Evolutionary conservation across 495 filamentous ascomycete genomes (phyloP), one percentile per base, ranked within the genome.

Genomic region (Ramalina peruviana): DNA sequence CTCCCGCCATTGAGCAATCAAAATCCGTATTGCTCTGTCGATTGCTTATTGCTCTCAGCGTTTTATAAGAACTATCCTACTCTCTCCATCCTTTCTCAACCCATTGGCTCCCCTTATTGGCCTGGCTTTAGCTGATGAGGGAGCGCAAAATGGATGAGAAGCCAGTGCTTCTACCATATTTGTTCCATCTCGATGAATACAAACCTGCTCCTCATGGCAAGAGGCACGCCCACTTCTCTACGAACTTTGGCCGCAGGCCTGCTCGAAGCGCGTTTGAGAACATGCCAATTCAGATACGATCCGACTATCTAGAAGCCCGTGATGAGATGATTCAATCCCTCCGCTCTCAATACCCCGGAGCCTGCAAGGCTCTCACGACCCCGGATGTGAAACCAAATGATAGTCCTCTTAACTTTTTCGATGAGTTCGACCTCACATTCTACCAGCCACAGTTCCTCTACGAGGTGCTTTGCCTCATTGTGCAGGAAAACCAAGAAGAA

Each of bases 391-490:
- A 23, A 5, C 23, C 48, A 23, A 3, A 15, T 0, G 58, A 72
- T 19, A 47, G 80, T 13, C 68, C 72, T 51, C 25, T 17, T 1
- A 43, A 67, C n/a, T 78, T 72, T 45, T 80, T 72, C 49, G 76
- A 80, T 53, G 55, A 60, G 3, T 49, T 62, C 39, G 76, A 80
- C 46, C 68, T 78, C 23, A 72, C 67, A 45, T 13, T 61, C 25
- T 50, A 68, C 15, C 68, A 72, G 5, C 59, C 65, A 0, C 51
- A 52, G 19, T 79, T 79, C 49, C 63, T 79, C n/a, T 50, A 41
- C 23, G 41, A 49, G 11, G 52, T 60, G 19, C 52, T 60, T 21
- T 17, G 16, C 21, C 33, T 50, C 17, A 60, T 60, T 38, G 55
- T 49, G 6, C 6, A 21, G 0, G 40, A 36, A 20, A 59, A 59